These are phyloP conservation scores for Rhizoclosmatium hyalinum DNA, from an alignment of 371 early-diverging fungal genomes.

Conservation along the genomic window DNA sequence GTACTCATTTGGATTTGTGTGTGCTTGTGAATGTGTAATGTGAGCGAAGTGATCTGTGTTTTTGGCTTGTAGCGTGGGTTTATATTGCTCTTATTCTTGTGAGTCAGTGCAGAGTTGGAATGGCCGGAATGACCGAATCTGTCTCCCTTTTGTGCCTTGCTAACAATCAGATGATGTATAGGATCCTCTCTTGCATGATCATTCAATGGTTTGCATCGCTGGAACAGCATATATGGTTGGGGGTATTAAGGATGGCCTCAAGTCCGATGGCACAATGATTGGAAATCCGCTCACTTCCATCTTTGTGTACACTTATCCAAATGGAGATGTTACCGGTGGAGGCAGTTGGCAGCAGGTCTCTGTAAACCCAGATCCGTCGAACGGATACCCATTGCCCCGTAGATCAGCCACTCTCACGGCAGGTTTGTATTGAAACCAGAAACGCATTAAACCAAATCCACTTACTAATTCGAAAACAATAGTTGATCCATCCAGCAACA, in stretches of 20 bases:
- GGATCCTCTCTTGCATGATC: slow-evolving; percentile 15
- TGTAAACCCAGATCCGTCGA: background rate
- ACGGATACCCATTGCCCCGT: slow-evolving; percentile 8
- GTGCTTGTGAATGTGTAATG: too few species aligned
- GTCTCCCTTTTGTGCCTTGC: too few species aligned
- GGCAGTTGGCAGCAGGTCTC: background rate
- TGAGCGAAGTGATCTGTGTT: too few species aligned
- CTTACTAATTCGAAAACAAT: background rate
- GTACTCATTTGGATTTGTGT: too few species aligned
- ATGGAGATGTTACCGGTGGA: background rate
- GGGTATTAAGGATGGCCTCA: background rate
- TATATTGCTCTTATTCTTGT: too few species aligned
- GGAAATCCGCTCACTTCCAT: background rate
- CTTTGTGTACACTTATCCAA: slow-evolving; percentile 4
- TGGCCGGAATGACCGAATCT: background rate
- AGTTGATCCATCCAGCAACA: slow-evolving; percentile 10
- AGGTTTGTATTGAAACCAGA: background rate
- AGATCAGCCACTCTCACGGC: slow-evolving; percentile 19
- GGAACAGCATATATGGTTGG: slow-evolving; percentile 21
- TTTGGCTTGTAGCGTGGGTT: too few species aligned
- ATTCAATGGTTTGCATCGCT: slow-evolving; percentile 13
- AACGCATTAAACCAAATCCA: background rate
- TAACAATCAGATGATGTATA: background rate
- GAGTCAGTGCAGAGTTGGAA: background rate
- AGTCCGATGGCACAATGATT: background rate